Evolutionary conservation across 208 protist species (phyloP), one percentile per base, ranked within the genome.

Genomic region (Crithidia thermophila): DNA sequence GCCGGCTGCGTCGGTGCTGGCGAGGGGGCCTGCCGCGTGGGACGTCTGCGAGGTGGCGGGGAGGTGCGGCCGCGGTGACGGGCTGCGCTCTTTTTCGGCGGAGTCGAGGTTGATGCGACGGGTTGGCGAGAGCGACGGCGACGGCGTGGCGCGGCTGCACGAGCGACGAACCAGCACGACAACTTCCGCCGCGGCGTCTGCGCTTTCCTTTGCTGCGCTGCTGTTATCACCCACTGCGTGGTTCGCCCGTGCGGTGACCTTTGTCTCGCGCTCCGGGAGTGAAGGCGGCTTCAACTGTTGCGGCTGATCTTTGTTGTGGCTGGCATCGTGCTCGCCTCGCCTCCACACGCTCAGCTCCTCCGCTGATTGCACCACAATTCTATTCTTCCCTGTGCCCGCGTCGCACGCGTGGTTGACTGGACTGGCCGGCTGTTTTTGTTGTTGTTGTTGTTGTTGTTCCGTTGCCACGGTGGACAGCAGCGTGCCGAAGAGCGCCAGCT

Each of bases 131-230:
- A 33, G 62, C 36, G 50, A 42, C 20, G 42, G 25, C 10, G 49
- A 55, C 14, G 37, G 5, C 14, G 67, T 3, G 42, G n/a, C 64
- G 33, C 28, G 61, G 30, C 60, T 75, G 59, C 40, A 14, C 9
- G 69, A 75, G 18, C 60, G 69, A 20, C 52, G 69, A 0, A 75
- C 43, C 40, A 75, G 11, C 3, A 75, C 60, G 50, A 75, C 57
- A 13, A 75, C 59, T 16, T 68, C 55, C 10, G 60, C 58, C 27
- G 64, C 34, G 16, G 8, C 49, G 5, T 61, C 21, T 18, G 2
- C 33, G 20, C 23, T 3, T 14, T 13, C 1, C 27, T 25, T 37
- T 27, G 10, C 20, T 16, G 13, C n/a, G 13, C 2, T 3, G 18
- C 34, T 39, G 42, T 47, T 13, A 30, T 46, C 33, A 21, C 10